Base-by-base conservation (phyloP, 257 asterid genomes). In the Leptodermis oblonga region DNA sequence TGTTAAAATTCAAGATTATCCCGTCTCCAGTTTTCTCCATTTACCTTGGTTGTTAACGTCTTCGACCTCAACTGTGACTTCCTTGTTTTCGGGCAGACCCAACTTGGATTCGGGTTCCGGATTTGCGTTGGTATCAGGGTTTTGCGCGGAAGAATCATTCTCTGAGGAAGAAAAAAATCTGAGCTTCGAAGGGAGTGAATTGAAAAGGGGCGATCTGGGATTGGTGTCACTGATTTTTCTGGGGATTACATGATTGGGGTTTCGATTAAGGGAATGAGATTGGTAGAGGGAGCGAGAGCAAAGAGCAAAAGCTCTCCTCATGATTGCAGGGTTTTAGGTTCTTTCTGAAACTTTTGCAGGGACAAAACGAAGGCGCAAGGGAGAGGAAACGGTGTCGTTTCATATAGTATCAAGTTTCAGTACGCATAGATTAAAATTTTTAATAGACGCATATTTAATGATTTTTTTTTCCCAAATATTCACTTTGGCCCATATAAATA, bases 41-140 rank as follows among this genome's bases (percentile, higher is more conserved):
- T 59, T 33, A 89, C 97, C 96, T 92, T 82, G 82, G 76, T 83
- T 87, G 77, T 41, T 58, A 20, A 86, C 90, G 73, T 84, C 95
- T 69, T 67, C 84, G 33, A 81, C 82, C 42, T 81, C 81, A 49
- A 65, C 72, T 17, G 55, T 12, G 18, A 48, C 78, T 30, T 75
- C 68, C 51, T 78, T 65, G 61, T 80, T 74, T n/a, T 26, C 65
- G 46, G 75, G 46, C 65, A 37, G 62, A 5, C 5, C 46, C 76
- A 68, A 67, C 34, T 63, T 45, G 31, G 71, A 62, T 41, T 86
- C 88, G 33, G 81, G 65, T 18, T 30, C 80, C 23, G 54, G 59
- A 36, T 66, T 46, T 65, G 56, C 74, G 36, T 60, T 75, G 69
- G 68, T 68, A 36, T 78, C 71, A 12, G 73, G 23, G 25, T 7